A percentile compares a stretch with the other conserved stretches of the same genome.
phyloP scores from a whole-genome alignment of 2,329 filamentous ascomycete species.

The Fusarium sterilihyphosum region DNA sequence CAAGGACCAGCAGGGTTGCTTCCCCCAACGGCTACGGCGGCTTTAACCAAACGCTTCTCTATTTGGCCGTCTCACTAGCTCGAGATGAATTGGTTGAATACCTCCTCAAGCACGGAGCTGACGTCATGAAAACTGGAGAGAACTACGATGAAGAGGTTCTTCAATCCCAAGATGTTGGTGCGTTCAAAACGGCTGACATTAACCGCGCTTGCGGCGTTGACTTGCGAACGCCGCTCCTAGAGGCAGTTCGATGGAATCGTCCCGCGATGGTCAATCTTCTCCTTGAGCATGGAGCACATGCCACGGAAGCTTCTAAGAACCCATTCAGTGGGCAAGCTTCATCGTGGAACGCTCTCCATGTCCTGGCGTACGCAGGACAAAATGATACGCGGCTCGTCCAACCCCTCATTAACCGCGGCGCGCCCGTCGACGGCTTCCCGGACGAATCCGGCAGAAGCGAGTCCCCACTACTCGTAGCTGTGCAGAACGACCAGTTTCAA shows the following conservation, averaged over 20 bases:
- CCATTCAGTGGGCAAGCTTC: background rate
- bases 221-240: background rate
- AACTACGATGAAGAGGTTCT: background rate
- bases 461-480: background rate
- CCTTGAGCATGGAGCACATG: background rate
- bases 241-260: background rate
- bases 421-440: background rate
- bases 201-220: background rate
- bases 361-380: background rate
- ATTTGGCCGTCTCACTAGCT: background rate
- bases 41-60: background rate
- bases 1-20: background rate
- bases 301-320: background rate
- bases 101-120: background rate
- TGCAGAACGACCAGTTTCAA: background rate
- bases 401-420: background rate
- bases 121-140: fast-evolving
- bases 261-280: background rate
- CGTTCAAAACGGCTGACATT: background rate
- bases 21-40: background rate
- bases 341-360: background rate
- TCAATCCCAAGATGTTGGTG: background rate
- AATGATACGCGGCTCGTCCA: background rate
- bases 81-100: background rate
- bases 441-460: background rate